Conservation (phyloP, 768 basidiomycete species). For the Boletus subcaerulescens region DNA sequence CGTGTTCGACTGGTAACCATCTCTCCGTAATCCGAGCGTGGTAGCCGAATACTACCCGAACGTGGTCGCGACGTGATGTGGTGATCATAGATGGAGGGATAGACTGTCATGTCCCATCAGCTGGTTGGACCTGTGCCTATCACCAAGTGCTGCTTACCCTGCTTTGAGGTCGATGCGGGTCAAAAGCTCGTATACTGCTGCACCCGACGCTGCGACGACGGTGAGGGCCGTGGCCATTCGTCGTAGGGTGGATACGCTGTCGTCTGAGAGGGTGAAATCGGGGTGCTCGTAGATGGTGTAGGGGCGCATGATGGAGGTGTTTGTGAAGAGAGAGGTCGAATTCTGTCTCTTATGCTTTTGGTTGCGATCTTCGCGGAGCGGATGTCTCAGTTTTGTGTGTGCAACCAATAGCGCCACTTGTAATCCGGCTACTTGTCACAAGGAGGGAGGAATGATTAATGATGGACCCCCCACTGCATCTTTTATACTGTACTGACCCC, state of each 20-base stretch:
- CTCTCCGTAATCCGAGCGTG: neutral
- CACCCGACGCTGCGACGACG: slow-evolving; percentile 32
- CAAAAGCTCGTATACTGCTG: slow-evolving; percentile 32
- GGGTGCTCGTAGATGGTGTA: slow-evolving; percentile 35
- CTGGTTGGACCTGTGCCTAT: neutral
- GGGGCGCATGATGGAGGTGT: slow-evolving; percentile 23
- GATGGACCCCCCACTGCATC: too few species aligned
- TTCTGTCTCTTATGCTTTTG: slow-evolving; percentile 3
- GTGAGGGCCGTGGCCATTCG: slow-evolving; percentile 27
- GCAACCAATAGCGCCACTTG: too few species aligned
- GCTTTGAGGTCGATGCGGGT: slow-evolving; percentile 9
- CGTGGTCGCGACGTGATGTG: neutral
- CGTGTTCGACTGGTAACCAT: neutral
- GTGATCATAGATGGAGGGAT: slow-evolving; percentile 10
- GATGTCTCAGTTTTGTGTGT: too few species aligned
- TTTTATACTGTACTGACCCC: too few species aligned
- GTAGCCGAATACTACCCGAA: neutral
- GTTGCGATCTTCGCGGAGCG: too few species aligned
- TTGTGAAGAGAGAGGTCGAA: neutral
- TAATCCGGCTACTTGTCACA: too few species aligned
- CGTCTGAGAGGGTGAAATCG: slow-evolving; percentile 29
- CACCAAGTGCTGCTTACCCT: slow-evolving; percentile 13
- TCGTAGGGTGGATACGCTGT: slow-evolving; percentile 21
- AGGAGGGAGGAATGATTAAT: too few species aligned
- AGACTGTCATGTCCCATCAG: slow-evolving; percentile 12